phyloP scores from a whole-genome alignment of 1,284 basidiomycete species.

The Dichomitus squalens region DNA sequence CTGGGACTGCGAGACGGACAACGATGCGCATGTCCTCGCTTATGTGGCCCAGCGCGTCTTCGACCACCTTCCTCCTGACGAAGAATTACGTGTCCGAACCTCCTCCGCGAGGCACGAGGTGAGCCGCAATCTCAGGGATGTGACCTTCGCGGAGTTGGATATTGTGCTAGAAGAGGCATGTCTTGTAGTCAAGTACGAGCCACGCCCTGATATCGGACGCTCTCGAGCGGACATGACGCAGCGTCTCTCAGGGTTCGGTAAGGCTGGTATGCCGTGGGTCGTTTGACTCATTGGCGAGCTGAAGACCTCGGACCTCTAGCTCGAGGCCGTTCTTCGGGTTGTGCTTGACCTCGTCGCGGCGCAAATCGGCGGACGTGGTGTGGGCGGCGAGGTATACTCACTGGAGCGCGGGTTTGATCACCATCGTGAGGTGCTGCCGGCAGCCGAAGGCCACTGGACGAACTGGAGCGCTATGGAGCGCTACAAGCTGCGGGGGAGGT shows the following conservation, averaged over 20 bases:
- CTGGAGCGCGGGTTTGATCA: constrained; percentile 26
- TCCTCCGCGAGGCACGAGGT: constrained; percentile 22
- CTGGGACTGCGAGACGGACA: constrained; percentile 29
- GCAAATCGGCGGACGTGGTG: constrained; percentile 26
- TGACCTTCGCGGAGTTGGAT: constrained; percentile 23
- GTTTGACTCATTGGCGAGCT: constrained; percentile 24
- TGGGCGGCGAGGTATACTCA: constrained; percentile 24
- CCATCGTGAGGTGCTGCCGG: constrained; percentile 23
- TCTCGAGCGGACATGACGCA: constrained; percentile 15
- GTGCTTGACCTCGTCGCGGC: constrained; percentile 25
- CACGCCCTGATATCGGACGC: constrained; percentile 19
- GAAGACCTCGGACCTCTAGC: constrained; percentile 13
- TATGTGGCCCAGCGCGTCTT: constrained; percentile 26
- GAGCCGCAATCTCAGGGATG: constrained; percentile 20
- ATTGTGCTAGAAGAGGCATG: constrained; percentile 23
- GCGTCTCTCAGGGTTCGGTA: constrained; percentile 22
- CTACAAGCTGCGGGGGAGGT: constrained; percentile 19
- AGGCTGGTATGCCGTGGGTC: constrained; percentile 19
- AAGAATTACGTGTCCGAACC: constrained; percentile 22
- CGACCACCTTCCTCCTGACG: constrained; percentile 24
- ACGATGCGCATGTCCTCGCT: constrained; percentile 23
- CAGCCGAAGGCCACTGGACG: constrained; percentile 21
- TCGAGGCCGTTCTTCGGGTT: constrained; percentile 21
- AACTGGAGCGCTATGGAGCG: constrained; percentile 20
- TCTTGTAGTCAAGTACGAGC: constrained; percentile 23